Percentiles rank a stretch among this genome's conserved stretches.
Evolutionary conservation across 2,329 filamentous ascomycete species (phyloP).

Genomic region (Colletotrichum cereale): DNA sequence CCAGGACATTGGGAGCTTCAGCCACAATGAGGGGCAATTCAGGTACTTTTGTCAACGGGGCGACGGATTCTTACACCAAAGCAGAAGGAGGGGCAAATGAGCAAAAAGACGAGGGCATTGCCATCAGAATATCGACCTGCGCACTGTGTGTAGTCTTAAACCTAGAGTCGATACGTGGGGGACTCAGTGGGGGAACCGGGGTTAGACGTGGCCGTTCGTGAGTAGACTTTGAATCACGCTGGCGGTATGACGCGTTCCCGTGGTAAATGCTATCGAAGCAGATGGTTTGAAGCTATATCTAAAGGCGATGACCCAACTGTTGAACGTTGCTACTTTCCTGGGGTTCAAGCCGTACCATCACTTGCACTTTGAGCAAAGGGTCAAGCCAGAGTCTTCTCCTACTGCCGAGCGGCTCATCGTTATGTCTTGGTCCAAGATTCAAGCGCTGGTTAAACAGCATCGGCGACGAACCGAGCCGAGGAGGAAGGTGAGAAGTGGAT

Average conservation of each 20-base stretch:
- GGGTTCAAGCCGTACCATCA: not conserved
- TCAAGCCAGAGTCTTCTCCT: not conserved
- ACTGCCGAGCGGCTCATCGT: not conserved
- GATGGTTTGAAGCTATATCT: not conserved
- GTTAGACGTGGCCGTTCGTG: not conserved
- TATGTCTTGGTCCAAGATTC: not conserved
- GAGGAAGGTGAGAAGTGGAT: not conserved
- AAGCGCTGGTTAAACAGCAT: not conserved
- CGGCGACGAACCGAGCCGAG: not conserved
- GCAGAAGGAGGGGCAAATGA: slow-evolving; percentile 31
- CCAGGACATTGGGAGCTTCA: slow-evolving; percentile 26
- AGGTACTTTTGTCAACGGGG: slow-evolving; percentile 28
- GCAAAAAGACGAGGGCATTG: not conserved
- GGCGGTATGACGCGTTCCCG: not conserved
- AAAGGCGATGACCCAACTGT: not conserved
- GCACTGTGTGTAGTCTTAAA: slow-evolving; percentile 2
- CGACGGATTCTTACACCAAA: slow-evolving; percentile 18
- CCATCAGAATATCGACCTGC: not conserved
- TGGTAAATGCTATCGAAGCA: not conserved
- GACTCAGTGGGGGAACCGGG: not conserved
- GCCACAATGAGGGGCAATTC: slow-evolving; percentile 34
- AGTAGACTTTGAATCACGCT: not conserved
- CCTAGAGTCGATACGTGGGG: not conserved
- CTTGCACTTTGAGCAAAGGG: not conserved
- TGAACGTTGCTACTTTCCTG: not conserved